Evolutionary conservation across 2,329 filamentous ascomycete genomes (phyloP), one percentile per base, ranked within the genome.

Genomic region (Colletotrichum liaoningense): DNA sequence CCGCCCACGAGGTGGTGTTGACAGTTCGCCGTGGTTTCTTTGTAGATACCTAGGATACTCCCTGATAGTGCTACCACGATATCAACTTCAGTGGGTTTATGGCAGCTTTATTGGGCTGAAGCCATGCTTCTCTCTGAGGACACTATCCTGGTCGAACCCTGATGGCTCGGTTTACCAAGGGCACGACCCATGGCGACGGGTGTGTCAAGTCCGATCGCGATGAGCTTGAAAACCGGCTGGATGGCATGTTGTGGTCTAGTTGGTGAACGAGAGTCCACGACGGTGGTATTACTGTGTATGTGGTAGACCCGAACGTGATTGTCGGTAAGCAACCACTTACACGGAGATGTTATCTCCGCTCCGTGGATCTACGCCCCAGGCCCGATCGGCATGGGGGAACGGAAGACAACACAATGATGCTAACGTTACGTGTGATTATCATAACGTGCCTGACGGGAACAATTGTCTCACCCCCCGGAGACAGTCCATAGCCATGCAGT

Each of bases 271-370:
- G 33, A 42, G 14, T 7, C 1, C 16, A 16, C 38, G 38, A 16
- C 16, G 38, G 38, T 16, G 38, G 38, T 16, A 7, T 16, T 19
- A 49, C 3, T 49, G 19, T 49, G 7, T 22, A n/a, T 24, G 42
- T 49, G 19, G 19, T 49, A 7, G 42, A 24, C 19, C 8, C 2
- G 5, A 46, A 16, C 14, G 8, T 33, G 19, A 38, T 11, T 14
- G 42, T 30, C 38, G 9, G 35, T n/a, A 52, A 64, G 46, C 12
- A 63, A 52, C 52, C 52, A 54, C 26, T 26, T 19, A 62, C 55
- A 42, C 69, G 42, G 66, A 33, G 28, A 60, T 59, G 30, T 46
- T 64, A 69, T 69, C 46, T 69, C 66, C 59, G 59, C 65, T 35
- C 66, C 66, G 42, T 55, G 62, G 42, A 56, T 60, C 55, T 33